These are phyloP conservation scores for Cyclocybe aegerita DNA, from an alignment of 768 basidiomycete genomes.

Conservation along the genomic window DNA sequence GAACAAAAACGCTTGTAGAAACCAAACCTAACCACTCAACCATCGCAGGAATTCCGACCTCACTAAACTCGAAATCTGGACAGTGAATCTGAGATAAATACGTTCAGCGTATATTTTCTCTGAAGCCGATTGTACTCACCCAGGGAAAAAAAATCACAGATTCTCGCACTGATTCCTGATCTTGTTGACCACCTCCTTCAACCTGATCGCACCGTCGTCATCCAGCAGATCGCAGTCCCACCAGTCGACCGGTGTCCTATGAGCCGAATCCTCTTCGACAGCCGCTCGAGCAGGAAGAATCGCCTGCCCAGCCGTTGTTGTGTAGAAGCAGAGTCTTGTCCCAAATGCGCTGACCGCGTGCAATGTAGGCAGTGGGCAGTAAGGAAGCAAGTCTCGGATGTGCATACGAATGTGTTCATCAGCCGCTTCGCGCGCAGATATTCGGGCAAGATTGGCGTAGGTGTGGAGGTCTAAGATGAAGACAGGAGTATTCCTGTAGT, in stretches of 20 bases:
- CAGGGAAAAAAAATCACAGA: slow-evolving; percentile 1
- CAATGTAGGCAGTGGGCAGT: slow-evolving; percentile 21
- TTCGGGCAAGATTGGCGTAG: slow-evolving; percentile 14
- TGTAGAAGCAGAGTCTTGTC: slow-evolving; percentile 30
- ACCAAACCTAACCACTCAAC: no score
- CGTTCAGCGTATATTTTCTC: no score
- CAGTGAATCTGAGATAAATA: no score
- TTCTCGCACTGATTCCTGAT: slow-evolving; percentile 22
- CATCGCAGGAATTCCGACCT: no score
- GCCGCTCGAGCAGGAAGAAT: slow-evolving; percentile 15
- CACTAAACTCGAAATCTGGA: no score
- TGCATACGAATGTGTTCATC: slow-evolving; percentile 25
- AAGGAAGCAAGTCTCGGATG: slow-evolving; percentile 22
- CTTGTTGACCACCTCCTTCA: slow-evolving; percentile 28
- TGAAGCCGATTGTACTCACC: background rate
- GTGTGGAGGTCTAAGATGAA: slow-evolving; percentile 29
- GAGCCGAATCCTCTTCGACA: slow-evolving; percentile 11
- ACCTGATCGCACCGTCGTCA: slow-evolving; percentile 26
- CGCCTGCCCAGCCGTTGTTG: slow-evolving; percentile 2
- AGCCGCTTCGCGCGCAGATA: slow-evolving; percentile 24
- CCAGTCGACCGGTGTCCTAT: slow-evolving; percentile 26
- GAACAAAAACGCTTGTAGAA: no score
- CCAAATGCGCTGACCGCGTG: slow-evolving; percentile 33
- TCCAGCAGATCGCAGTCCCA: slow-evolving; percentile 37
- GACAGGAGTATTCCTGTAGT: slow-evolving; percentile 26